phyloP scores from a whole-genome alignment of 768 basidiomycete species.

The Termitomyces sp. region DNA sequence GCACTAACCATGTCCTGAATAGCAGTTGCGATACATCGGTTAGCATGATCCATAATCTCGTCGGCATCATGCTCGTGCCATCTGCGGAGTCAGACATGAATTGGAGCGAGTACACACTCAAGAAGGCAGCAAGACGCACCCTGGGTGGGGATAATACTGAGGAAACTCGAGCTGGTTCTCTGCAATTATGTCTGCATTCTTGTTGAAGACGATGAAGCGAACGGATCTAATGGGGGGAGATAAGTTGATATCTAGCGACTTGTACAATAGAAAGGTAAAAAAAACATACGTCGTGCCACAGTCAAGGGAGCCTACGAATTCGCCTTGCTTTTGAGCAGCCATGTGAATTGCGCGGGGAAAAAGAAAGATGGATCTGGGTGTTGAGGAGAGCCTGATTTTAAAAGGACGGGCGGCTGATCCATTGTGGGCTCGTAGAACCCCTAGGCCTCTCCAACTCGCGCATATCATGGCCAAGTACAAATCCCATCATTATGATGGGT shows the following conservation, averaged over 20 bases:
- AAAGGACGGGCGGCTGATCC: conserved; percentile 7
- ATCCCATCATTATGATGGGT: background rate
- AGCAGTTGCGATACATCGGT: conserved; percentile 70
- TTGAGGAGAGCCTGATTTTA: conserved; percentile 4
- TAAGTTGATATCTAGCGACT: background rate
- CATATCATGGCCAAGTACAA: conserved; percentile 9
- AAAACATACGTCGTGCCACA: conserved; percentile 87
- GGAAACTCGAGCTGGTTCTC: conserved; percentile 91
- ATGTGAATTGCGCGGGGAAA: conserved; percentile 15
- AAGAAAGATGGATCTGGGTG: background rate
- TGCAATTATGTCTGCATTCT: conserved; percentile 80
- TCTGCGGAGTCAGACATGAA: conserved; percentile 29
- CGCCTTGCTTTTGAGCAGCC: conserved; percentile 48
- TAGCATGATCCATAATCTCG: conserved; percentile 73
- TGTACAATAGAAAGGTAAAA: background rate
- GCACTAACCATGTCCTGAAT: conserved; percentile 62
- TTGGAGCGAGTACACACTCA: background rate
- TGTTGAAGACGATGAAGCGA: conserved; percentile 88
- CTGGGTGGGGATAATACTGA: conserved; percentile 88
- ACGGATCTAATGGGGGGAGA: conserved; percentile 54
- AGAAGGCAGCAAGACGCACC: conserved; percentile 35
- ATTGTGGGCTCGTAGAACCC: conserved; percentile 5
- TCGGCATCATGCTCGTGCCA: conserved; percentile 95
- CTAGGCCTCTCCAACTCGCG: conserved; percentile 6
- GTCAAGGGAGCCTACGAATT: conserved; percentile 90